Evolutionary conservation across 1,139 yeast species (phyloP), one percentile per base, ranked within the genome.

Genomic region (Wickerhamiella infanticola): DNA sequence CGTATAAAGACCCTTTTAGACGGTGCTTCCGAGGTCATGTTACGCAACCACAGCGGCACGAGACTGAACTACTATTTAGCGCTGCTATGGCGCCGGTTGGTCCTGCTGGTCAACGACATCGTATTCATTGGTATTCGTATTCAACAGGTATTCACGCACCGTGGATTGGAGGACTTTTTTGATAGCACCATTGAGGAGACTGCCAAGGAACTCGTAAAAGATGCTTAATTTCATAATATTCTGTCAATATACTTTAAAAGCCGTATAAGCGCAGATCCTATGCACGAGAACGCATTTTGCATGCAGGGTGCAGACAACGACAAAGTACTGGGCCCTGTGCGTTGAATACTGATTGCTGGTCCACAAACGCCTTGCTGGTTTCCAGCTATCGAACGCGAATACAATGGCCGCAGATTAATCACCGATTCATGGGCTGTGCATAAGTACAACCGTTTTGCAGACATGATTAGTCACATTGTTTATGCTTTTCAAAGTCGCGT

Each of bases 1-100:
- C 66, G 93, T 47, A 64, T 82, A 53, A 77, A 77, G 50, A 58
- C 78, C 40, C 66, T 82, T 50, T 82, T 51, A 3, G 51, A 51
- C 35, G 54, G 48, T 40, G 84, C 1, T 59, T 63, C 35, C 74
- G 74, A 49, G 81, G 83, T 31, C 51, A 65, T 37, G 49, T 58
- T 53, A 43, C 63, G 23, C 44, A 39, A 26, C 23, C 24, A 8
- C 5, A 33, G 18, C 40, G 26, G 43, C 43, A 24, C 46, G 43
- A 49, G 53, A 42, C 37, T 53, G 45, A 54, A 54, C 46, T 41
- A 44, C 44, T 47, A 54, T 37, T 40, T 48, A 43, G 61, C 55
- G 53, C 59, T 70, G 51, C 27, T 70, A 4, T 61, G 61, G 42
- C 63, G 74, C 26, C 54, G 63, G 44, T n/a, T 66, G 3, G 58